These are phyloP conservation scores for Fragaria iinumae DNA, from an alignment of 306 rosid genomes.

Conservation along the genomic window DNA sequence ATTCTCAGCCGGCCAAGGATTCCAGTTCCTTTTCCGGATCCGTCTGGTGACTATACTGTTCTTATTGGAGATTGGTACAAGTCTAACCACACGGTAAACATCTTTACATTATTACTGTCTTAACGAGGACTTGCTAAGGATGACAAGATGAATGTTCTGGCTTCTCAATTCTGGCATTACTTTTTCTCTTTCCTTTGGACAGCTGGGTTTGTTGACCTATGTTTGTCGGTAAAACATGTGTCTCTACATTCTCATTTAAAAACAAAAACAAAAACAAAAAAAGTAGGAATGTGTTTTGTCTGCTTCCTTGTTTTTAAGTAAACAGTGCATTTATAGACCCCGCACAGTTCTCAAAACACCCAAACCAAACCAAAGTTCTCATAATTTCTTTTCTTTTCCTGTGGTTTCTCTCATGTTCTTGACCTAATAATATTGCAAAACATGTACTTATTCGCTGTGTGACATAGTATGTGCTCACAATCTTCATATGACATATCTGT, in stretches of 20 bases:
- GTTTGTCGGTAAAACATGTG: constrained; percentile 2
- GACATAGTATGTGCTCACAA: background rate
- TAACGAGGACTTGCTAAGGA: background rate
- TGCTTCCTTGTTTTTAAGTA: background rate
- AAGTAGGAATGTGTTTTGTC: background rate
- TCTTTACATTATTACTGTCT: background rate
- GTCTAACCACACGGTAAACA: constrained; percentile 76
- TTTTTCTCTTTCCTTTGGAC: constrained; percentile 1
- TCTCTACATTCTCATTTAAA: background rate
- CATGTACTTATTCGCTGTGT: background rate
- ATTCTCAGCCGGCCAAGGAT: constrained; percentile 91
- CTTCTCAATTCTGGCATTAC: background rate
- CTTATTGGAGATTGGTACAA: constrained; percentile 97
- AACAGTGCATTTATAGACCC: background rate
- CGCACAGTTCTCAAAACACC: background rate
- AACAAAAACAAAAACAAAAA: background rate
- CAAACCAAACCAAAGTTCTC: background rate
- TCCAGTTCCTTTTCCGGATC: constrained; percentile 94
- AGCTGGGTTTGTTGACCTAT: constrained; percentile 13
- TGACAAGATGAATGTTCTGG: background rate
- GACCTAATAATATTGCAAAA: background rate
- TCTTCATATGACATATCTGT: background rate
- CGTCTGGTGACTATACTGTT: constrained; percentile 76
- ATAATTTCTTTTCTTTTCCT: too few relatives aligned
- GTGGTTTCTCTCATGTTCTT: too few relatives aligned